Evolutionary conservation across 768 basidiomycete genomes (phyloP).

Genomic region (Neoboletus subvelutipes): DNA sequence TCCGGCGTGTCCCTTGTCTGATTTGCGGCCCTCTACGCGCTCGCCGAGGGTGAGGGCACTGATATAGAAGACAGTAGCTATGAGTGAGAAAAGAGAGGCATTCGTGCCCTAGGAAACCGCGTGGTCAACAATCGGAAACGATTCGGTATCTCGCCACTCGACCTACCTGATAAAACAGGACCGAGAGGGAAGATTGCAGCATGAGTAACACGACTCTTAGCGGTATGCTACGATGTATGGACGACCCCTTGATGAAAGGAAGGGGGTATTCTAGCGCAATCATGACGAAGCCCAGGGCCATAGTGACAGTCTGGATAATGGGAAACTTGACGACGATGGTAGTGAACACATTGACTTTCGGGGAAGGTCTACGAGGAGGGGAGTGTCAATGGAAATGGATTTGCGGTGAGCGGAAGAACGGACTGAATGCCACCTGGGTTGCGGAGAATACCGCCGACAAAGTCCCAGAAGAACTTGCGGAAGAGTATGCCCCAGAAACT

Average conservation of each 20-base stretch:
- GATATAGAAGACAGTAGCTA: constrained; percentile 66
- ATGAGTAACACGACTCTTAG: constrained; percentile 62
- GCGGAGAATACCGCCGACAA: constrained; percentile 77
- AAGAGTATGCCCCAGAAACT: constrained; percentile 77
- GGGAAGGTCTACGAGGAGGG: constrained; percentile 49
- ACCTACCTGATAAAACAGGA: constrained; percentile 76
- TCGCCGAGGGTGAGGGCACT: constrained; percentile 70
- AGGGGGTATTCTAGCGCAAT: constrained; percentile 73
- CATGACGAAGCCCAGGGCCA: constrained; percentile 58
- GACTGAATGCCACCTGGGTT: constrained; percentile 80
- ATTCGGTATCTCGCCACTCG: not conserved
- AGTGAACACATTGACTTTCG: constrained; percentile 61
- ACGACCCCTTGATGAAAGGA: constrained; percentile 51
- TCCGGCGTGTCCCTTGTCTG: constrained; percentile 57
- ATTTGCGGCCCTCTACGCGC: constrained; percentile 62
- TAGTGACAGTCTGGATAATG: constrained; percentile 65
- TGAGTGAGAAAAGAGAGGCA: constrained; percentile 74
- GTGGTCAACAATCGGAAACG: not conserved
- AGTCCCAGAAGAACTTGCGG: constrained; percentile 98
- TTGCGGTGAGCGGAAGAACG: constrained; percentile 29
- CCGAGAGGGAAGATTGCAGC: constrained; percentile 58
- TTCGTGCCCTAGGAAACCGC: constrained; percentile 68
- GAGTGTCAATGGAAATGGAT: not conserved
- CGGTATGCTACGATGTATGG: constrained; percentile 65
- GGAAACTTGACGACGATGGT: constrained; percentile 76